Base-by-base conservation (phyloP, 1,284 basidiomycete genomes). In the Sanghuangporus sanghuang region DNA sequence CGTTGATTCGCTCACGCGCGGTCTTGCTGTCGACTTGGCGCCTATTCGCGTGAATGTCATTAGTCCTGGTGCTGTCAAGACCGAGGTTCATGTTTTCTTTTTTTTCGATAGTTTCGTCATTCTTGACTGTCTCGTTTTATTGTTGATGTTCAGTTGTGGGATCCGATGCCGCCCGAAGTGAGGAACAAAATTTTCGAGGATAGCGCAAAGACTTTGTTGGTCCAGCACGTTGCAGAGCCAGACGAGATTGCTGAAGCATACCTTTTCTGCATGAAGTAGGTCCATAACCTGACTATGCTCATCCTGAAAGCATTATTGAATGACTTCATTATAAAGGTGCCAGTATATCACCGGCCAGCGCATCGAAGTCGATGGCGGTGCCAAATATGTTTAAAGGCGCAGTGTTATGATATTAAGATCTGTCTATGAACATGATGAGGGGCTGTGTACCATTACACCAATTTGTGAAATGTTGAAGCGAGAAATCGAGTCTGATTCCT, bases 201-300 rank as follows among this genome's bases (percentile, higher is more conserved):
- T 2, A 44, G 56, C 2, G 64, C 53, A n/a, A 62, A 66, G 23
- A 60, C 57, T 5, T 57, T 68, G 1, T 58, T 67, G 7, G 67
- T 70, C 6, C 59, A 66, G 55, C 67, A 66, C 48, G 62, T 68
- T 32, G 67, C 64, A 8, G 60, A 62, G 2, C 64, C 69, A 18
- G 64, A 68, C 12, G 69, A 70, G 58, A 66, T 69, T 42, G 69
- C 69, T 7, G 69, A 70, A 50, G 64, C 68, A 35, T 70, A 70
- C 58, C 50, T 69, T 8, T 70, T 68, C 60, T 56, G 67, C 3
- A 70, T 70, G 69, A 70, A 70, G 68, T 70, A 49, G 63, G 57
- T 14, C 18, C 39, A 7, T 38, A 12, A 6, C 4, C 32, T 18
- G n/a, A 6, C 14, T 39, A 16, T 4, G 14, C 18, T 48, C 11